phyloP scores from a whole-genome alignment of 169 alveolate species.

The Plasmodium ovale region DNA sequence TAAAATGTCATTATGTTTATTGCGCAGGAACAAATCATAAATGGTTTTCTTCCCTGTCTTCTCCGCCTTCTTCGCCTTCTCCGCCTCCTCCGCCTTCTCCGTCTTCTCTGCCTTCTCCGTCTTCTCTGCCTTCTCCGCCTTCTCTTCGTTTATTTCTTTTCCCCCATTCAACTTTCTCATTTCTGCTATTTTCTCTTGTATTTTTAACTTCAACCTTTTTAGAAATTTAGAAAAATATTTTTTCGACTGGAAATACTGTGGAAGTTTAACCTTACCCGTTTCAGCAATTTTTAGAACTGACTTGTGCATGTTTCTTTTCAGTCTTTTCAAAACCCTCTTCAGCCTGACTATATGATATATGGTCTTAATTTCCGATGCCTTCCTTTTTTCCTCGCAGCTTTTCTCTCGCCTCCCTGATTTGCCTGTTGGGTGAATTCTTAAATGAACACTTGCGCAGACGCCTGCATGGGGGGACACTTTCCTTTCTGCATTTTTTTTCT shows the following conservation, averaged over 20 bases:
- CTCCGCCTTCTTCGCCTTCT: neutral
- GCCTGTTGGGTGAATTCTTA: neutral
- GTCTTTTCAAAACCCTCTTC: neutral
- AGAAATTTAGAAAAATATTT: constrained; percentile 17
- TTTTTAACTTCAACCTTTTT: neutral
- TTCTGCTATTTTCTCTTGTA: neutral
- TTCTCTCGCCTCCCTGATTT: no score
- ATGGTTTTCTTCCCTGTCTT: constrained; percentile 8
- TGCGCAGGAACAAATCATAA: constrained; percentile 1
- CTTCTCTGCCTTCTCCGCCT: no score
- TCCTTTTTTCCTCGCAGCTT: neutral
- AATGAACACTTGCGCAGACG: no score
- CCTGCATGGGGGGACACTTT: no score
- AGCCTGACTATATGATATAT: constrained; percentile 14
- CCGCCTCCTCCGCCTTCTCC: neutral
- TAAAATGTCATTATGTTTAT: constrained; percentile 6
- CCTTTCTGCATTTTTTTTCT: neutral
- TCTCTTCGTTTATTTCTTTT: neutral
- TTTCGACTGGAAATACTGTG: neutral
- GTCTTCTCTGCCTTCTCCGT: neutral
- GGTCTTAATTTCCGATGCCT: neutral
- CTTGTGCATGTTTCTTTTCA: constrained; percentile 26
- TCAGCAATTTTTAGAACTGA: neutral
- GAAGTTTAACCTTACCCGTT: neutral
- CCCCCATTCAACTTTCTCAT: neutral